These are phyloP conservation scores for Moelleriella libera DNA, from an alignment of 2,329 filamentous ascomycete genomes.

Conservation along the genomic window DNA sequence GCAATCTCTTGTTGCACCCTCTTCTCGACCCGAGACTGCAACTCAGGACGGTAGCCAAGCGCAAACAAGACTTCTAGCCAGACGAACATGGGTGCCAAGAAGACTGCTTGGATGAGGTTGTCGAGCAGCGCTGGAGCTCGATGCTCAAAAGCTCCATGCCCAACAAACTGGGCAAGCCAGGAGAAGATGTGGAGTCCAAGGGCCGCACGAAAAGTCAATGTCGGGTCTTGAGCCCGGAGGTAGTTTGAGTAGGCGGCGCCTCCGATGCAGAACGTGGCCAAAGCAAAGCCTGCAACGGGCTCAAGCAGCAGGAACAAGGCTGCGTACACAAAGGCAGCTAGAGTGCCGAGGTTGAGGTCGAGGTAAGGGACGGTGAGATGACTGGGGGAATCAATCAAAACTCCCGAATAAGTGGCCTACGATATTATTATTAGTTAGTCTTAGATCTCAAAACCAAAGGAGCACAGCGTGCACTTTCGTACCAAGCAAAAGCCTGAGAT, in stretches of 20 bases:
- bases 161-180: conserved; percentile 85
- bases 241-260: conserved; percentile 65
- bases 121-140: conserved; percentile 81
- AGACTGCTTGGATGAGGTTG: conserved; percentile 81
- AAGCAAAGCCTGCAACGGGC: conserved; percentile 71
- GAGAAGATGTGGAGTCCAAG: conserved; percentile 54
- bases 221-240: conserved; percentile 43
- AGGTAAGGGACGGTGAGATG: conserved; percentile 56
- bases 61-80: conserved; percentile 91
- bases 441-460: background rate
- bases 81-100: conserved; percentile 89
- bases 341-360: conserved; percentile 50
- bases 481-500: conserved; percentile 60
- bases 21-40: conserved; percentile 68
- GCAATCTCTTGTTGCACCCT: conserved; percentile 62
- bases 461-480: conserved; percentile 16
- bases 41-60: conserved; percentile 77
- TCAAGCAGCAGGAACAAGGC: conserved; percentile 83
- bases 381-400: conserved; percentile 48
- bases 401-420: conserved; percentile 48
- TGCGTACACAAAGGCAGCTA: conserved; percentile 53
- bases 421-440: too few relatives aligned
- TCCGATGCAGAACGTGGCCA: conserved; percentile 63
- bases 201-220: conserved; percentile 39
- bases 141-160: conserved; percentile 79